Percentiles rank a stretch among this genome's conserved stretches.
phyloP scores from a whole-genome alignment of 2,329 filamentous ascomycete genomes.

The Penicillium glabrum region DNA sequence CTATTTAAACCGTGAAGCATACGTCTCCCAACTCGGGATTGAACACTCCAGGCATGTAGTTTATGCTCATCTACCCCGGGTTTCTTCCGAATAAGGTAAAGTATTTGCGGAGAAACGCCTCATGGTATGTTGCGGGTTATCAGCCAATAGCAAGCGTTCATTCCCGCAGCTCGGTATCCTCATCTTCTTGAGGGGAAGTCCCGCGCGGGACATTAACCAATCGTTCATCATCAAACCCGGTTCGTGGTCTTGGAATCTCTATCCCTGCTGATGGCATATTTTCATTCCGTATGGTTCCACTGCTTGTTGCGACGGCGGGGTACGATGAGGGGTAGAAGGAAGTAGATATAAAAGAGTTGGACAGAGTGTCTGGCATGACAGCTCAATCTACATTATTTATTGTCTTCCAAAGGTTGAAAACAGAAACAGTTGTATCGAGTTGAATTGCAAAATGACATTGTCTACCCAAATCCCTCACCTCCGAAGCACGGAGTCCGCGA shows the following conservation, averaged over 20 bases:
- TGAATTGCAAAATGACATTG: not conserved
- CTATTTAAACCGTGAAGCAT: too few species aligned
- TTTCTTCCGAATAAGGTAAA: slow-evolving; percentile 5
- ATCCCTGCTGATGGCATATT: not conserved
- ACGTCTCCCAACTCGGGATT: not conserved
- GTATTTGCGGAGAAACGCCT: slow-evolving; percentile 1
- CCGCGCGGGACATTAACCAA: too few species aligned
- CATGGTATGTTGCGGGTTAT: slow-evolving; percentile 11
- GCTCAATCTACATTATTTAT: not conserved
- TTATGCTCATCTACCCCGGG: slow-evolving; percentile 5
- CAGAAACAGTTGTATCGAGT: not conserved
- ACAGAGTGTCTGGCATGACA: not conserved
- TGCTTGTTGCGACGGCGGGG: not conserved
- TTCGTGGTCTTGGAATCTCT: not conserved
- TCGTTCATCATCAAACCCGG: not conserved
- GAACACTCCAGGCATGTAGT: not conserved
- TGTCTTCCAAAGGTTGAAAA: not conserved
- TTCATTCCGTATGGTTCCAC: not conserved
- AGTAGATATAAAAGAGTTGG: not conserved
- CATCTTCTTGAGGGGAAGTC: not conserved
- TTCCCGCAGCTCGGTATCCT: not conserved
- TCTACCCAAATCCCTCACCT: not conserved
- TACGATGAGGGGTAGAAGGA: not conserved
- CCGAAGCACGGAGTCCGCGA: slow-evolving; percentile 1
- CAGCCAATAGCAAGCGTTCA: slow-evolving; percentile 11